Percentiles rank a stretch among this genome's conserved stretches.
phyloP scores from a whole-genome alignment of 2,329 filamentous ascomycete genomes.

The Penicillium sp. region DNA sequence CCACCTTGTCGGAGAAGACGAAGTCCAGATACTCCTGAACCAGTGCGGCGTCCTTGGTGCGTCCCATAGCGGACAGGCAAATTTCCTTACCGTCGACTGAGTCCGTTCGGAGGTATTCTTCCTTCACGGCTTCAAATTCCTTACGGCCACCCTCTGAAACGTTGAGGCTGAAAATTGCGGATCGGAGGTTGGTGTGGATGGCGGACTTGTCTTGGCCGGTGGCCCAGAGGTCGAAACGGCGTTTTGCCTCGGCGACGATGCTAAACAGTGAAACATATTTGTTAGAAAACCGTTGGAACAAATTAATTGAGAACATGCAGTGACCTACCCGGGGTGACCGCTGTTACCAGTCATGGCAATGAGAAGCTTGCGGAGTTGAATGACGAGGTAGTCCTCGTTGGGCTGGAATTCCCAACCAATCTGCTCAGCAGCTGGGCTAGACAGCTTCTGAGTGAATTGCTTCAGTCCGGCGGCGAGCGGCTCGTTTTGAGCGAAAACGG shows the following conservation, averaged over 20 bases:
- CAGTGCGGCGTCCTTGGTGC: conserved; percentile 69
- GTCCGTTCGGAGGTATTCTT: conserved; percentile 80
- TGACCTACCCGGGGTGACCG: conserved; percentile 74
- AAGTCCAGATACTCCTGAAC: conserved; percentile 72
- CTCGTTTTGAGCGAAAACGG: conserved; percentile 80
- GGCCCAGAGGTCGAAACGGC: conserved; percentile 79
- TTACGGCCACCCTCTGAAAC: conserved; percentile 72
- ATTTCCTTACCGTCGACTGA: conserved; percentile 92
- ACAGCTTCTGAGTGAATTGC: conserved; percentile 77
- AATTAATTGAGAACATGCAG: too few species aligned
- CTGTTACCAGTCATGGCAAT: conserved; percentile 75
- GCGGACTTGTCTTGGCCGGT: conserved; percentile 66
- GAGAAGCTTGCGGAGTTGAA: conserved; percentile 81
- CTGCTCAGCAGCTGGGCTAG: conserved; percentile 73
- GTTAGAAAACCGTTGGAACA: too few species aligned
- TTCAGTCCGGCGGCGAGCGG: conserved; percentile 73
- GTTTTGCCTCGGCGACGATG: conserved; percentile 72
- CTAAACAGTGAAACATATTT: conserved; percentile 44
- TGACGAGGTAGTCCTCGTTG: conserved; percentile 78
- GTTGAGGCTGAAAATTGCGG: conserved; percentile 77
- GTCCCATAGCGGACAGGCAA: conserved; percentile 74
- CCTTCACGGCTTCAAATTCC: conserved; percentile 76
- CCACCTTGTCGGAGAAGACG: conserved; percentile 81
- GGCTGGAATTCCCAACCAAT: conserved; percentile 85
- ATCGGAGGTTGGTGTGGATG: conserved; percentile 80